A percentile compares a stretch with the other conserved stretches of the same genome.
Conservation (phyloP, 2,329 filamentous ascomycete genomes). For the Pseudopyricularia javanii region DNA sequence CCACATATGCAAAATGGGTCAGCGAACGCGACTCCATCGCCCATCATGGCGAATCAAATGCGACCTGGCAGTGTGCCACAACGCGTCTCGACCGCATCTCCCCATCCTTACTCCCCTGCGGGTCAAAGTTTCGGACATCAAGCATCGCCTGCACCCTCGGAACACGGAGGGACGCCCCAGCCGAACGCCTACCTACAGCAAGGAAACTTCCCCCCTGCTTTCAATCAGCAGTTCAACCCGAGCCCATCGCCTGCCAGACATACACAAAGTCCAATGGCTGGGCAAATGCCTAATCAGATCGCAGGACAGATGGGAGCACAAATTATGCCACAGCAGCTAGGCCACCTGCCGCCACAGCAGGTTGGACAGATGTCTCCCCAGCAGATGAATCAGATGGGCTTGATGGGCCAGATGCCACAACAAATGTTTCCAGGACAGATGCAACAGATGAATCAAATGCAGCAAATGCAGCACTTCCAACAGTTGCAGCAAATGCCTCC, state of each 20-base stretch:
- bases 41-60: conserved; percentile 76
- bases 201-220: conserved; percentile 41
- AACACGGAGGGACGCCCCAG: conserved; percentile 64
- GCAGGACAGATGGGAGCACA: conserved; percentile 24
- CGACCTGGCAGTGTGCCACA: conserved; percentile 60
- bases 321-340: conserved; percentile 43
- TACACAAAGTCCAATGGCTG: conserved; percentile 40
- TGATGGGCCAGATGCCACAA: conserved; percentile 9
- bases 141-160: conserved; percentile 64
- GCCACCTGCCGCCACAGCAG: conserved; percentile 21
- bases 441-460: conserved; percentile 22
- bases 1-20: conserved; percentile 76
- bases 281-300: conserved; percentile 5
- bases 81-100: conserved; percentile 81
- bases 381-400: conserved; percentile 22
- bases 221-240: conserved; percentile 45
- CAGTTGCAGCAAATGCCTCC: conserved; percentile 23
- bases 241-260: conserved; percentile 43
- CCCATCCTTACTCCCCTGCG: conserved; percentile 77
- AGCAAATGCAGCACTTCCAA: conserved; percentile 19
- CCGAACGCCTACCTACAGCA: conserved; percentile 56
- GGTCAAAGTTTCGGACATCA: conserved; percentile 60
- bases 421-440: conserved; percentile 17
- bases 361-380: conserved; percentile 20
- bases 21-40: conserved; percentile 78